These are phyloP conservation scores for Beta macrorhiza DNA, from an alignment of 179 eudicot species.

Conservation along the genomic window DNA sequence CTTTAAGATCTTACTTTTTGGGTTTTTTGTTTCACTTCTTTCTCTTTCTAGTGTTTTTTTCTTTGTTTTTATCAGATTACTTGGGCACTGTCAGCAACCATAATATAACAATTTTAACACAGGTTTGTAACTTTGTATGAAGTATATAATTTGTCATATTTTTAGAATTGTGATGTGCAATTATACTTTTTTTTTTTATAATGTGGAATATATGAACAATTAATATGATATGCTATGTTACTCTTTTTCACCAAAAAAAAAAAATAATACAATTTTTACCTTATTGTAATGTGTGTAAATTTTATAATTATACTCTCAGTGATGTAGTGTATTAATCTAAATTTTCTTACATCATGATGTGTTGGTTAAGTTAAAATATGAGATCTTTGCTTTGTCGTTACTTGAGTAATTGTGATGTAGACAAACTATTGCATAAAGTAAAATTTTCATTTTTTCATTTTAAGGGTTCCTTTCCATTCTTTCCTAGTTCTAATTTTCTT, in stretches of 20 bases:
- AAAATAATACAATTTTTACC: neutral
- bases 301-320: no score
- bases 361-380: neutral
- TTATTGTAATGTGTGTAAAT: neutral
- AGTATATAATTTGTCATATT: neutral
- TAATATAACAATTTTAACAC: neutral
- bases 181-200: no score
- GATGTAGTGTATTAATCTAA: neutral
- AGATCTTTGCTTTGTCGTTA: slow-evolving; percentile 12
- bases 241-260: no score
- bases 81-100: neutral
- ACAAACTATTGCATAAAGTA: neutral
- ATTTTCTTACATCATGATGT: neutral
- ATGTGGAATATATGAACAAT: no score
- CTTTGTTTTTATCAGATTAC: neutral
- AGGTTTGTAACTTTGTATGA: neutral
- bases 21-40: neutral
- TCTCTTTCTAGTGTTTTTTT: neutral
- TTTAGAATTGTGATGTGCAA: neutral
- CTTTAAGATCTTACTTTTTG: neutral
- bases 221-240: no score
- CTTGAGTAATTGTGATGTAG: neutral
- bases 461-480: neutral
- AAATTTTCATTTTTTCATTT: neutral
- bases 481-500: neutral